A percentile compares a stretch with the other conserved stretches of the same genome.
Evolutionary conservation across 1,139 yeast species (phyloP).

Genomic region (Kazachstania sp.): DNA sequence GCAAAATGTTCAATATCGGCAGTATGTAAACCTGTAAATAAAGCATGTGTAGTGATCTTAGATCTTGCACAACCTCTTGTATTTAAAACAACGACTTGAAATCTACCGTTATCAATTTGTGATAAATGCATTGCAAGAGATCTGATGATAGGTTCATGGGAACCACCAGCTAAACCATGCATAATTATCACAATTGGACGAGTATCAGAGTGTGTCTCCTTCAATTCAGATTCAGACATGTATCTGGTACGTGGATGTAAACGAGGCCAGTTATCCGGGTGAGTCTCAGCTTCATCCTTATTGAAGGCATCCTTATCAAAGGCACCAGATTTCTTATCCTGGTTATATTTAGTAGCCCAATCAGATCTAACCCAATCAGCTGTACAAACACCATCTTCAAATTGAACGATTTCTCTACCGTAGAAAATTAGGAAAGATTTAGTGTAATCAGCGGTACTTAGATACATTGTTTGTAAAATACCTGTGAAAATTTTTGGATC

Average conservation of each 20-base stretch:
- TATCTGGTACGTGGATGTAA: conserved; percentile 74
- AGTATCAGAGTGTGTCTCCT: conserved; percentile 30
- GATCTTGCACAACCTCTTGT: conserved; percentile 85
- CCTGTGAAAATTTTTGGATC: conserved; percentile 66
- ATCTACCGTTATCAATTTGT: conserved; percentile 26
- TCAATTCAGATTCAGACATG: conserved; percentile 45
- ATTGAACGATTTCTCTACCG: conserved; percentile 62
- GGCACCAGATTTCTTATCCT: conserved; percentile 9
- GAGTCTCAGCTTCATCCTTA: conserved; percentile 42
- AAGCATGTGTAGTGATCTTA: conserved; percentile 60
- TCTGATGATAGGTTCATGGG: conserved; percentile 80
- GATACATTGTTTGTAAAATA: conserved; percentile 62
- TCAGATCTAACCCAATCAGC: conserved; percentile 61
- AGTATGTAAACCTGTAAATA: conserved; percentile 70
- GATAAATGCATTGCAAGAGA: conserved; percentile 38
- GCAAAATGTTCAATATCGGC: conserved; percentile 60
- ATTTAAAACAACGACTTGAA: conserved; percentile 70
- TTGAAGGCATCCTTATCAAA: conserved; percentile 41
- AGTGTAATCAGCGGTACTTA: conserved; percentile 48
- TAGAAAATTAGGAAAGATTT: conserved; percentile 52
- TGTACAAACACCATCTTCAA: conserved; percentile 63
- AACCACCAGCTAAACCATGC: conserved; percentile 90
- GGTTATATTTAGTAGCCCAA: conserved; percentile 34
- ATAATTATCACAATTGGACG: conserved; percentile 62
- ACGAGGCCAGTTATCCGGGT: conserved; percentile 64